Evolutionary conservation across 2,329 filamentous ascomycete genomes (phyloP).

Genomic region (Rachicladosporium sp.): DNA sequence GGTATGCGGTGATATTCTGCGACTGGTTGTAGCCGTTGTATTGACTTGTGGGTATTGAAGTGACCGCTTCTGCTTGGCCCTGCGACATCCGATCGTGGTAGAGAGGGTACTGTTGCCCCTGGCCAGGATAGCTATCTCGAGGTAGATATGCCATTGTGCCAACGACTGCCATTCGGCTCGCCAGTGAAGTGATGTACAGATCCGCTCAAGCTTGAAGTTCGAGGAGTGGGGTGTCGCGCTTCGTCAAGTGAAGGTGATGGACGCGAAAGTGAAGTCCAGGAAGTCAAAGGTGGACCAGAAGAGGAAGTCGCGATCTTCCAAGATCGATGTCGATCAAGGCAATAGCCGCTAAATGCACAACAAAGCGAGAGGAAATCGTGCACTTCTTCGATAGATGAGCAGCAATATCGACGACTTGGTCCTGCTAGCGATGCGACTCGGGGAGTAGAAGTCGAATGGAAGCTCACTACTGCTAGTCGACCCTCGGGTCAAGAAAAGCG

Average conservation of each 20-base stretch:
- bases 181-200: no score
- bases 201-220: not conserved
- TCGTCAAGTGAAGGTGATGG: not conserved
- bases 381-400: no score
- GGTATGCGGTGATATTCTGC: constrained; percentile 5
- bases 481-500: constrained; percentile 6
- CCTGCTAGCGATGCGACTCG: no score
- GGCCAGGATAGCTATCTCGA: constrained; percentile 15
- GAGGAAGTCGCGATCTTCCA: constrained; percentile 3
- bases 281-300: constrained; percentile 2
- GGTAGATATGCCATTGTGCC: constrained; percentile 19
- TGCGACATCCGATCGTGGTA: constrained; percentile 15
- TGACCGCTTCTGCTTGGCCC: constrained; percentile 8
- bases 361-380: no score
- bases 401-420: no score
- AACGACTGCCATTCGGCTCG: constrained; percentile 16
- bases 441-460: no score
- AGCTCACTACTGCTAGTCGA: constrained; percentile 1
- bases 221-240: not conserved
- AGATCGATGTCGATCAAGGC: not conserved
- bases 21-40: constrained; percentile 12
- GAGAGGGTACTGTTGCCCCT: constrained; percentile 18
- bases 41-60: constrained; percentile 11
- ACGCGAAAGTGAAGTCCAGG: not conserved
- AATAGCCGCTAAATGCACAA: no score